Evolutionary conservation across 2,329 filamentous ascomycete species (phyloP).

Genomic region (Aspergillus fructus): DNA sequence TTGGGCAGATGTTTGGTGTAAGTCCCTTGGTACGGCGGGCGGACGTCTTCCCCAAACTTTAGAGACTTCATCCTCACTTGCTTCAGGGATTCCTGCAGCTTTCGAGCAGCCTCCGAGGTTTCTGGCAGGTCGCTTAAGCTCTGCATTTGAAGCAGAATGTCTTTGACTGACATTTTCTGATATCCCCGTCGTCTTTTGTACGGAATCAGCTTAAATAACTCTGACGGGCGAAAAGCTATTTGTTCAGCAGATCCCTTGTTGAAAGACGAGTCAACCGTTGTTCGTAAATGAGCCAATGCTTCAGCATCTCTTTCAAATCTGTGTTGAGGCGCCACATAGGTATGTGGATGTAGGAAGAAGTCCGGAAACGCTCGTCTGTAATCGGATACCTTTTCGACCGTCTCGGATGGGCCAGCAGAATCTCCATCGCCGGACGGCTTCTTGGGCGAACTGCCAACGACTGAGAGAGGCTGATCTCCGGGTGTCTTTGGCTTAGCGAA

Average conservation of each 20-base stretch:
- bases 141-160: constrained; percentile 60
- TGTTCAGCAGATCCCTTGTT: constrained; percentile 13
- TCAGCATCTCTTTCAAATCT: constrained; percentile 60
- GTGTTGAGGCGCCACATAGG: constrained; percentile 62
- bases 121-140: constrained; percentile 41
- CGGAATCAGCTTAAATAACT: constrained; percentile 40
- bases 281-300: constrained; percentile 54
- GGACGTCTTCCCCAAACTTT: constrained; percentile 61
- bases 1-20: constrained; percentile 52
- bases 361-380: constrained; percentile 74
- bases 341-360: constrained; percentile 75
- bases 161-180: constrained; percentile 49
- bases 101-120: constrained; percentile 23
- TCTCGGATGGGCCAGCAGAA: constrained; percentile 17
- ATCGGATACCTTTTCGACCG: constrained; percentile 42
- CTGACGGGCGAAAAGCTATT: constrained; percentile 31
- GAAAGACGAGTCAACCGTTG: constrained; percentile 47
- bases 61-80: constrained; percentile 58
- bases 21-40: constrained; percentile 63
- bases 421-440: constrained; percentile 17
- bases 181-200: constrained; percentile 33
- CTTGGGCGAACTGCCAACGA: constrained; percentile 29
- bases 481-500: constrained; percentile 44
- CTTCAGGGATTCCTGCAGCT: constrained; percentile 44
- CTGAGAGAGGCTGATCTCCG: constrained; percentile 21